Evolutionary conservation across 2,329 filamentous ascomycete species (phyloP).

Genomic region (Paramyrothecium roridum): DNA sequence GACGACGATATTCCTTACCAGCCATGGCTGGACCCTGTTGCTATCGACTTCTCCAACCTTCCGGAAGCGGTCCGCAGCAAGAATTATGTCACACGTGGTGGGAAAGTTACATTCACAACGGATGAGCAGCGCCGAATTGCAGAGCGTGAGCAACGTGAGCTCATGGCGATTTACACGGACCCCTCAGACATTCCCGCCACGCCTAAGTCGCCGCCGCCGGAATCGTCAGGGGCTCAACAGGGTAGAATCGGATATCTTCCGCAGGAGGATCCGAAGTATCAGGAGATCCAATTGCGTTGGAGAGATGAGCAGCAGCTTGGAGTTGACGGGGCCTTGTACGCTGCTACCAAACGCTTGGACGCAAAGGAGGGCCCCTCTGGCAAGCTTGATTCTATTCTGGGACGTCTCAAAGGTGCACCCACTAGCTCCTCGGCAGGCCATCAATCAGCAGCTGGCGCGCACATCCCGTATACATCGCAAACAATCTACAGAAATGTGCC

Average conservation of each 20-base stretch:
- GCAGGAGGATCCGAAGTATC: slow-evolving; percentile 34
- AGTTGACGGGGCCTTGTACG: slow-evolving; percentile 35
- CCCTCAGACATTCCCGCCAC: slow-evolving; percentile 52
- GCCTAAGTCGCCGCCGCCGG: slow-evolving; percentile 49
- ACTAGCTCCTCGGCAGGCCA: slow-evolving; percentile 12
- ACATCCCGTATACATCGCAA: slow-evolving; percentile 5
- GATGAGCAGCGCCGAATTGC: slow-evolving; percentile 54
- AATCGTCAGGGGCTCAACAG: slow-evolving; percentile 19
- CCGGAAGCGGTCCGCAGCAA: slow-evolving; percentile 42
- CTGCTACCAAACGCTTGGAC: slow-evolving; percentile 41
- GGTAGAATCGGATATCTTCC: slow-evolving; percentile 33
- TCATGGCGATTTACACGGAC: slow-evolving; percentile 59
- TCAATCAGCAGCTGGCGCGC: slow-evolving; percentile 6
- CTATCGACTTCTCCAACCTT: slow-evolving; percentile 45
- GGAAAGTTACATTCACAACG: slow-evolving; percentile 46
- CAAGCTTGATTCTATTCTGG: slow-evolving; percentile 37
- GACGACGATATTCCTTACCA: slow-evolving; percentile 54
- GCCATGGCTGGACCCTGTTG: slow-evolving; percentile 47
- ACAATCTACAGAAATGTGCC: slow-evolving; percentile 18
- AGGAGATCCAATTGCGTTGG: slow-evolving; percentile 49
- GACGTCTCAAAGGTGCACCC: slow-evolving; percentile 23
- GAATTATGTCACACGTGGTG: slow-evolving; percentile 53
- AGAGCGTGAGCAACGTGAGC: slow-evolving; percentile 54
- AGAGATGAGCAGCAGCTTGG: slow-evolving; percentile 44
- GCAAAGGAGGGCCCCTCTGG: slow-evolving; percentile 29